Base-by-base conservation (phyloP, 331 rosid genomes). In the Ulmus americana region DNA sequence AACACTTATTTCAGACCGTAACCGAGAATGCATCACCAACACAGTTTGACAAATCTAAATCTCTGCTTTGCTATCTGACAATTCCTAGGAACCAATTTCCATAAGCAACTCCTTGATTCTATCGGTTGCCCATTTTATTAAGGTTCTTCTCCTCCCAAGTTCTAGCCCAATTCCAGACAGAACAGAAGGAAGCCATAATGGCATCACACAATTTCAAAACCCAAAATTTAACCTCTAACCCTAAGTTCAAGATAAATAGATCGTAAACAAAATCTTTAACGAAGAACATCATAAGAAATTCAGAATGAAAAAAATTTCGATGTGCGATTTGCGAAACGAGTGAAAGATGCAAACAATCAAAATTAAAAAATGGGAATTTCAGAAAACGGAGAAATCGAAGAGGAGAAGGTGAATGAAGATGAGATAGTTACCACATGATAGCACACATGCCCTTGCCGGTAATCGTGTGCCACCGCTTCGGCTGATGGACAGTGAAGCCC, bases 361-460 rank as follows among this genome's bases (percentile, higher is more conserved):
- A 15, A 57, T n/a, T 5, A 15, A 18, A 14, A 59, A 8, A 18
- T 6, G 22, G 52, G 45, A 40, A 20, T 12, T n/a, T 51, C 38
- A 44, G 42, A 18, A 39, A 58, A 49, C 3, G 18, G 16, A 5
- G 13, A 12, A 55, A 45, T 1, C 12, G 55, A 28, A 50, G 56
- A 16, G 8, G 20, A n/a, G 45, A 61, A 10, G 9, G 12, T 40
- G 49, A 65, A 10, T 7, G 39, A 39, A 52, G 44, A 28, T 28
- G 35, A 13, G 3, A 14, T 51, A 2, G 40, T 15, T 59, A 91
- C 97, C 97, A 91, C 97, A 91, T 91, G 61, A 88, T 75, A 59
- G 97, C 96, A 39, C 97, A 91, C 67, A 91, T n/a, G 67, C 97
- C 97, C 81, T 88, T 91, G 45, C 97, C 97, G 65, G 97, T 86